phyloP scores from a whole-genome alignment of 805 yeast species.

The Kluyveromyces aestuarii region DNA sequence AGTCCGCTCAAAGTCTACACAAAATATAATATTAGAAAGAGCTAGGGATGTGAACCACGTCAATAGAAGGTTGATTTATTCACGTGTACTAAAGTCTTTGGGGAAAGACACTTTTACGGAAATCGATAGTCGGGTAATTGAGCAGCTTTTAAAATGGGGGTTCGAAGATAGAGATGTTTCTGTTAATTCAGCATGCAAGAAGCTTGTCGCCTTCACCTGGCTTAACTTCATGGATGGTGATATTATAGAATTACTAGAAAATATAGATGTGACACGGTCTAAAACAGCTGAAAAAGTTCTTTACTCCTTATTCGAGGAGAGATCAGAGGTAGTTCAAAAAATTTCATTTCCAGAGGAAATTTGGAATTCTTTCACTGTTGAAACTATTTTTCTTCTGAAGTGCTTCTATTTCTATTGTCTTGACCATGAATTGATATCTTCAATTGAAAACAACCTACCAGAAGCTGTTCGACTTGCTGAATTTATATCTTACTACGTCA shows the following conservation, averaged over 20 bases:
- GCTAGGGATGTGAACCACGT: constrained; percentile 71
- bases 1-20: constrained; percentile 43
- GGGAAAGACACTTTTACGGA: constrained; percentile 44
- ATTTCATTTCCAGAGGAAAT: constrained; percentile 54
- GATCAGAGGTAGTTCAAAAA: constrained; percentile 53
- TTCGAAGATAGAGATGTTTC: constrained; percentile 72
- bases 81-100: constrained; percentile 57
- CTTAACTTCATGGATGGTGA: constrained; percentile 58
- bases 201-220: constrained; percentile 69
- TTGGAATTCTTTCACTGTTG: constrained; percentile 67
- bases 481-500: constrained; percentile 46
- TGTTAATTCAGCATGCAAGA: constrained; percentile 63
- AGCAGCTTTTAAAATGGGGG: constrained; percentile 72
- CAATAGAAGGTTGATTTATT: constrained; percentile 65
- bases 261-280: constrained; percentile 61
- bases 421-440: constrained; percentile 40
- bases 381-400: constrained; percentile 63
- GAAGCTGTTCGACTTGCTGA: constrained; percentile 67
- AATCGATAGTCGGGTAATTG: constrained; percentile 39
- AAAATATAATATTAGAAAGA: constrained; percentile 59
- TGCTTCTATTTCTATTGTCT: constrained; percentile 58
- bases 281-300: constrained; percentile 61
- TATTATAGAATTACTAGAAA: constrained; percentile 59
- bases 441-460: constrained; percentile 64
- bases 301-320: constrained; percentile 47